Evolutionary conservation across 352 stramenopile genomes (phyloP), one percentile per base, ranked within the genome.

Genomic region (Halophytophthora polymorphica): DNA sequence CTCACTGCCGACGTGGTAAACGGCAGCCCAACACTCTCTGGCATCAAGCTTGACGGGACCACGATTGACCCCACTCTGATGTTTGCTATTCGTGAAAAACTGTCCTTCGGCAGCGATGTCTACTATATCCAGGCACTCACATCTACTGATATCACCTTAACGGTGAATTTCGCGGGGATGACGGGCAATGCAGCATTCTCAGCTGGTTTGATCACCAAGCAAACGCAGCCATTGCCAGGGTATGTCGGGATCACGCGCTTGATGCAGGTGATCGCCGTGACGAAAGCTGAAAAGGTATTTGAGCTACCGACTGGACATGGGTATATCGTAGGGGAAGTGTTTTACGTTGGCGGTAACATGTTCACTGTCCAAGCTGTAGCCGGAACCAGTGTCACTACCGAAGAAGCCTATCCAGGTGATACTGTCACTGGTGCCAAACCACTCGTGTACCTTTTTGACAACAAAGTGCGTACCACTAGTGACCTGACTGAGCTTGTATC

Each of bases 21-120:
- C 29, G 52, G 55, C 5, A 71, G 51, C 14, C 12, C 57, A 6
- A 52, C 76, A 12, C 53, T 92, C 12, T 76, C 69, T 4, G 66
- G 70, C 15, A 41, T 88, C 21, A 49, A 71, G 33, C 50, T 87
- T 8, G 64, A 77, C 11, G 60, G 59, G 22, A 54, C 60, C 4
- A 1, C 45, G 13, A 86, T 90, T 29, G 70, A 93, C 42, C 75
- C 77, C 2, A 90, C 69, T n/a, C 50, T 69, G 15, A 85, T 77
- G 25, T 12, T 93, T 28, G 77, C 79, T 0, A 51, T 88, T 53
- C 69, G 78, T 12, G 83, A 93, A 57, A 67, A 63, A 19, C 8
- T 93, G 21, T 55, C 36, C 8, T 67, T 90, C 25, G 61, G 36
- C 11, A 40, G 33, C 1, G 48, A 38, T 2, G 50, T 53, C 1